Evolutionary conservation across 768 basidiomycete species (phyloP).

Genomic region (Lactifluus pinguis): DNA sequence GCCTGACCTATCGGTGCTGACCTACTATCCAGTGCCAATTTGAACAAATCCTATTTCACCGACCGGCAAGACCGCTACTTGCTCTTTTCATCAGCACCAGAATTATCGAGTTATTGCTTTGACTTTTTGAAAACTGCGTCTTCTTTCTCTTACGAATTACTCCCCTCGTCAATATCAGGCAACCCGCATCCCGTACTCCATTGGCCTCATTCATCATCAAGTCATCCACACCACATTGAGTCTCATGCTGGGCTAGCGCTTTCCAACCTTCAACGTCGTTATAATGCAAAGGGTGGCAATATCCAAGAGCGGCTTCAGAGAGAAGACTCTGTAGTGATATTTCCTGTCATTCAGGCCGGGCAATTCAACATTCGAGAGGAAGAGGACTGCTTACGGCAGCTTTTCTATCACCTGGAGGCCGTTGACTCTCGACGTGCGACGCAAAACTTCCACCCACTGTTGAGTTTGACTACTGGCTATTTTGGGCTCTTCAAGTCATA

Average conservation of each 20-base stretch:
- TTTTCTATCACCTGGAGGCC: constrained; percentile 38
- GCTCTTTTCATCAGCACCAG: constrained; percentile 50
- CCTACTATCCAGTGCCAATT: constrained; percentile 61
- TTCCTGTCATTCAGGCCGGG: constrained; percentile 85
- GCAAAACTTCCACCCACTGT: constrained; percentile 29
- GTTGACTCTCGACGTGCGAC: not conserved
- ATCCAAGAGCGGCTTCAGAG: constrained; percentile 5
- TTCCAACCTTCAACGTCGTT: constrained; percentile 46
- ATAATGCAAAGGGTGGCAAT: constrained; percentile 6
- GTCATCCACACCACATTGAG: constrained; percentile 65
- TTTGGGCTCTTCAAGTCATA: constrained; percentile 82
- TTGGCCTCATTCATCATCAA: constrained; percentile 56
- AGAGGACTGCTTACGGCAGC: constrained; percentile 47
- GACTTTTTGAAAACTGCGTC: constrained; percentile 64
- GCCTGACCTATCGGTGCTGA: not conserved
- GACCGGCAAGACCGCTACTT: constrained; percentile 94
- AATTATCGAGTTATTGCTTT: constrained; percentile 74
- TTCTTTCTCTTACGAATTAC: constrained; percentile 60
- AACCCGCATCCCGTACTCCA: constrained; percentile 37
- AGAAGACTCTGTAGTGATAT: constrained; percentile 43
- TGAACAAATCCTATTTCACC: constrained; percentile 88
- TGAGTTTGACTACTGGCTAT: constrained; percentile 92
- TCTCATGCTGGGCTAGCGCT: constrained; percentile 48
- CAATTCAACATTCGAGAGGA: constrained; percentile 84
- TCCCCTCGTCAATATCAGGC: constrained; percentile 22